Percentiles rank a stretch among this genome's conserved stretches.
phyloP scores from a whole-genome alignment of 257 asterid species.

The Leonotis leonurus region DNA sequence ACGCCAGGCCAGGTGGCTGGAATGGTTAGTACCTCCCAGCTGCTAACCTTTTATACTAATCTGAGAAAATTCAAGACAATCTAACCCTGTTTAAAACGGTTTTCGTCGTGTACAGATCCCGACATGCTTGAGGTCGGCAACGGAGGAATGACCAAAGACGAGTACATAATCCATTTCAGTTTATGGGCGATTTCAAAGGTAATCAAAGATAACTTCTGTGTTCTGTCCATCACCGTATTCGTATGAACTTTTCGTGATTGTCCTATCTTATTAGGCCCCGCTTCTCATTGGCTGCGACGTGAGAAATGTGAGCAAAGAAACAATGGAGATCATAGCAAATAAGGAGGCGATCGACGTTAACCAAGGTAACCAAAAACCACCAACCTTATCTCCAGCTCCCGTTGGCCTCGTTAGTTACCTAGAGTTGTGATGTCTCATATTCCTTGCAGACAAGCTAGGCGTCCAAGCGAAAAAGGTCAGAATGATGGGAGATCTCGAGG shows the following conservation, averaged over 20 bases:
- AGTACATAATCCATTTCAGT: slow-evolving; percentile 77
- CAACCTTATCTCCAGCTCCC: background rate
- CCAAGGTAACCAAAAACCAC: slow-evolving; percentile 44
- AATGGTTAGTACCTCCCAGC: slow-evolving; percentile 49
- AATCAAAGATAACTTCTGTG: no score
- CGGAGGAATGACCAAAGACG: slow-evolving; percentile 87
- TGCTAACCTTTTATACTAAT: background rate
- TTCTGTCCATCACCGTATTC: background rate
- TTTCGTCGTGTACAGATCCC: slow-evolving; percentile 48
- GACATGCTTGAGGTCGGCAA: slow-evolving; percentile 99
- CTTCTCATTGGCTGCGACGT: slow-evolving; percentile 87
- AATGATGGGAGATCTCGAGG: slow-evolving; percentile 81
- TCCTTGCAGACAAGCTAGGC: slow-evolving; percentile 56
- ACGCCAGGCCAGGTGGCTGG: slow-evolving; percentile 95
- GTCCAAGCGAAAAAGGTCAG: slow-evolving; percentile 82
- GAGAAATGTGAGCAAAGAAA: slow-evolving; percentile 47
- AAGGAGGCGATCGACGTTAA: slow-evolving; percentile 69
- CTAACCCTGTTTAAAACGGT: background rate
- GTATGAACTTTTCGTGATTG: background rate
- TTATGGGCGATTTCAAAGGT: slow-evolving; percentile 92
- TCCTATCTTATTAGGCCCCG: slow-evolving; percentile 49
- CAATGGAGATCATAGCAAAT: slow-evolving; percentile 52
- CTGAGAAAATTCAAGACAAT: background rate
- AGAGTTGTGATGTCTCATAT: background rate
- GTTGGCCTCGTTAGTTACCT: background rate